A percentile compares a stretch with the other conserved stretches of the same genome.
phyloP scores from a whole-genome alignment of 257 asterid genomes.

The Sherardia arvensis region DNA sequence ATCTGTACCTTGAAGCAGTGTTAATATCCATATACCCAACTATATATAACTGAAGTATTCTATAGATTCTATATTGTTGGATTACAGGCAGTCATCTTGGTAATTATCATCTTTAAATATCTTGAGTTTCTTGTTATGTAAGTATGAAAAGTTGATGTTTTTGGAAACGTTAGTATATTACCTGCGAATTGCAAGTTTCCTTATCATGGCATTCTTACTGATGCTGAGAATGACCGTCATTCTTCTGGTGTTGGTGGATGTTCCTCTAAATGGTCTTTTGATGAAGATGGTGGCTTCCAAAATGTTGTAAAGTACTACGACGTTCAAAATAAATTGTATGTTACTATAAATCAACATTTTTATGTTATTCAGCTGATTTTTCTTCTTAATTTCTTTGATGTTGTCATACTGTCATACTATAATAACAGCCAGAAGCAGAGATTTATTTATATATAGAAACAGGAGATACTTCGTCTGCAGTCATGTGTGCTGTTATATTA shows the following conservation, averaged over 20 bases:
- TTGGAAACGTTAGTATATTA: no score
- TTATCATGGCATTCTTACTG: no score
- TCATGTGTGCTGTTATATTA: constrained; percentile 27
- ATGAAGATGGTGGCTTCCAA: constrained; percentile 67
- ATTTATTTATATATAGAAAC: constrained; percentile 75
- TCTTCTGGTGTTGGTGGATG: constrained; percentile 49
- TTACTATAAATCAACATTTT: background rate
- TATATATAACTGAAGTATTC: no score
- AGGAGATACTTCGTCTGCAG: constrained; percentile 75
- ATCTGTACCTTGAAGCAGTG: no score
- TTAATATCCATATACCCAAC: no score
- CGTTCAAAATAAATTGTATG: constrained; percentile 76
- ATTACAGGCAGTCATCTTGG: no score
- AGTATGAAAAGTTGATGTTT: no score
- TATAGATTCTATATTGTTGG: no score
- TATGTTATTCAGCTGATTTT: background rate
- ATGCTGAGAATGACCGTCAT: constrained; percentile 64
- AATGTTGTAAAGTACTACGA: constrained; percentile 74
- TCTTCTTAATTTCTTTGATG: background rate
- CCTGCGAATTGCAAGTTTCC: no score
- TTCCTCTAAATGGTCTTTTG: constrained; percentile 26
- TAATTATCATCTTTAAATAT: no score
- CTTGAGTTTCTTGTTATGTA: no score
- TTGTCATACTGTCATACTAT: background rate
- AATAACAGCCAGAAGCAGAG: constrained; percentile 70